A percentile compares a stretch with the other conserved stretches of the same genome.
phyloP scores from a whole-genome alignment of 2,329 filamentous ascomycete genomes.

The Hansfordia pulvinata region DNA sequence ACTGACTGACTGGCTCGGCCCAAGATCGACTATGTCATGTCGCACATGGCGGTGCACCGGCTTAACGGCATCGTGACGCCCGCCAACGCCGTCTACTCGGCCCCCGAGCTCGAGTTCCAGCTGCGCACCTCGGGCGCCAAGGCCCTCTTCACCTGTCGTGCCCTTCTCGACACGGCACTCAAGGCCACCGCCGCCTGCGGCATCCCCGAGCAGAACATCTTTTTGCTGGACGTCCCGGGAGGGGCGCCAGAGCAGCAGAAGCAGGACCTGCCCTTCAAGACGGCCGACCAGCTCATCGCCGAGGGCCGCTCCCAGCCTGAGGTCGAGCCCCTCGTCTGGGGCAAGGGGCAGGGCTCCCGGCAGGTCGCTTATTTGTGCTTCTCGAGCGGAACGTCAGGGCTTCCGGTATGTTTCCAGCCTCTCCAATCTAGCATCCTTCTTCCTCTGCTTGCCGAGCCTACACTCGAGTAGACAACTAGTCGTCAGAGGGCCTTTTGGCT shows the following conservation, averaged over 20 bases:
- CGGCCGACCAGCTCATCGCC: constrained; percentile 46
- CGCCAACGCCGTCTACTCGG: constrained; percentile 57
- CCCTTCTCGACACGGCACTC: constrained; percentile 46
- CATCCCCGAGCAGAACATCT: constrained; percentile 49
- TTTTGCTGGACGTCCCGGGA: constrained; percentile 38
- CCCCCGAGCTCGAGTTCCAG: constrained; percentile 53
- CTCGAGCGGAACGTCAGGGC: constrained; percentile 58
- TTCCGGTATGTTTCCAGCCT: constrained; percentile 36
- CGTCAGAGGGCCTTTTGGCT: no score
- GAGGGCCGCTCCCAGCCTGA: constrained; percentile 36
- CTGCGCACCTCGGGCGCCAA: constrained; percentile 50
- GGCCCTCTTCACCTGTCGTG: constrained; percentile 55
- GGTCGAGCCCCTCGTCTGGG: constrained; percentile 38
- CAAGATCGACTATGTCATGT: constrained; percentile 50
- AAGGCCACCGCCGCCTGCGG: constrained; percentile 46
- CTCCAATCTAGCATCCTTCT: no score
- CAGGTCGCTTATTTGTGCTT: constrained; percentile 61
- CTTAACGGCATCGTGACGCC: constrained; percentile 54
- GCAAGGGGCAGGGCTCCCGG: constrained; percentile 42
- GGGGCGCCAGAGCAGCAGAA: constrained; percentile 35
- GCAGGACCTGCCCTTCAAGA: constrained; percentile 39
- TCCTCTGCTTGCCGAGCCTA: no score
- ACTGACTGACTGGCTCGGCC: not conserved
- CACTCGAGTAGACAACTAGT: no score
- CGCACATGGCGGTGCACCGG: constrained; percentile 56